Base-by-base conservation (phyloP, 1,139 yeast species). In the Geotrichum restrictum region DNA sequence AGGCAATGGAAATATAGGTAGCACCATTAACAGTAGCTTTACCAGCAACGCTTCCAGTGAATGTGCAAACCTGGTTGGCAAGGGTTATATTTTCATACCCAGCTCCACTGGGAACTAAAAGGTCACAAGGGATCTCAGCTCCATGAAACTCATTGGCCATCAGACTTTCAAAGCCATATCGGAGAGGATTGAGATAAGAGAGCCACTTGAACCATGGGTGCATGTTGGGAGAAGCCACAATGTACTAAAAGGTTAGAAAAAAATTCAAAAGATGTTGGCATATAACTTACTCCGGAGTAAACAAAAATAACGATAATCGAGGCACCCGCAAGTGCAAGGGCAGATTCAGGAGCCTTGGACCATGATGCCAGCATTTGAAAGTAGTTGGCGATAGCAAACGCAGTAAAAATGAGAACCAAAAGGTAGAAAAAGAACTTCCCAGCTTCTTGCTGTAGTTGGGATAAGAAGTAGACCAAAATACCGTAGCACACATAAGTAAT, bases 301-400 rank as follows among this genome's bases (percentile, higher is more conserved):
- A 72, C 48, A 69, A 65, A 48, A 62, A 60, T 48, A 62, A 65
- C 13, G 60, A 63, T 57, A 71, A 74, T 74, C 59, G 74, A 70
- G 51, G 79, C 65, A 57, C 83, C 79, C 55, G 83, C 82, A 43
- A 81, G 70, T 38, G 83, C 79, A 70, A 79, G 77, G n/a, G 86
- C 86, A 51, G 76, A 74, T 13, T 78, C 75, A 56, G 79, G 71
- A 45, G 79, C 74, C 34, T 73, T 77, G 27, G 81, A 73, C 33
- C 75, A 64, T 19, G 83, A 77, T 45, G 86, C 84, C 62, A 82
- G 74, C 51, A 80, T 69, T 61, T 82, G 77, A 69, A 82, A 83
- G 57, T 79, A 72, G 59, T 78, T 80, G 1, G 81, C 74, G 75
- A 82, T 78, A 19, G 54, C 47, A 6, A 71, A 73, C 56, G 73